phyloP scores from a whole-genome alignment of 1,284 basidiomycete species.

The Clitocybe nebularis region DNA sequence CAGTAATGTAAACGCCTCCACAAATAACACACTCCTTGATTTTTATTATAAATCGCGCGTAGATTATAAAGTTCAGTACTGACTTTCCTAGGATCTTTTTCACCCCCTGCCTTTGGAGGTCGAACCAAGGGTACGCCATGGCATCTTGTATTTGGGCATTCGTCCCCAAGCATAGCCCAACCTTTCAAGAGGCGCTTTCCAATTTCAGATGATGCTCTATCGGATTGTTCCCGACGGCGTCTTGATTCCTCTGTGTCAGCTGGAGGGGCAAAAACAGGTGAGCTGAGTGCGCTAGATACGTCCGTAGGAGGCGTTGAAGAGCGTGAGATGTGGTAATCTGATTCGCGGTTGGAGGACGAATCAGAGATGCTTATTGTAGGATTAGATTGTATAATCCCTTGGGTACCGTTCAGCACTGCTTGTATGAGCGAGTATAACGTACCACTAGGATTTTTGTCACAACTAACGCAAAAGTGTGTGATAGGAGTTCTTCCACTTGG shows the following conservation, averaged over 20 bases:
- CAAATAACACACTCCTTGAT: conserved; percentile 77
- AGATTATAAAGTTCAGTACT: conserved; percentile 9
- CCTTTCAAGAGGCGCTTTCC: conserved; percentile 72
- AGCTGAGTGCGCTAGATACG: conserved; percentile 53
- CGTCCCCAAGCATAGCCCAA: conserved; percentile 82
- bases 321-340: conserved; percentile 48
- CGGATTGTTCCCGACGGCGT: conserved; percentile 73
- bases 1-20: conserved; percentile 53
- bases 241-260: conserved; percentile 60
- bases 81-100: conserved; percentile 64
- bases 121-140: conserved; percentile 73
- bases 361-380: conserved; percentile 8
- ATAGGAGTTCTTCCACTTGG: conserved; percentile 47
- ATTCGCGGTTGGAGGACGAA: conserved; percentile 43
- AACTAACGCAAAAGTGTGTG: conserved; percentile 58
- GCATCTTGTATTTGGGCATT: conserved; percentile 65
- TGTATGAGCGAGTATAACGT: too few species aligned
- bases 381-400: conserved; percentile 10
- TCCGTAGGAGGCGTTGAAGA: conserved; percentile 75
- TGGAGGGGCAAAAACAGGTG: conserved; percentile 57
- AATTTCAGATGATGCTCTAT: conserved; percentile 72
- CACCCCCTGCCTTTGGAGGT: conserved; percentile 59
- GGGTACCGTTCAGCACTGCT: too few species aligned
- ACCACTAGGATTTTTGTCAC: conserved; percentile 40
- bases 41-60: conserved; percentile 8